Evolutionary conservation across 371 early-diverging fungal genomes (phyloP).

Genomic region (Encephalitozoon romaleae): DNA sequence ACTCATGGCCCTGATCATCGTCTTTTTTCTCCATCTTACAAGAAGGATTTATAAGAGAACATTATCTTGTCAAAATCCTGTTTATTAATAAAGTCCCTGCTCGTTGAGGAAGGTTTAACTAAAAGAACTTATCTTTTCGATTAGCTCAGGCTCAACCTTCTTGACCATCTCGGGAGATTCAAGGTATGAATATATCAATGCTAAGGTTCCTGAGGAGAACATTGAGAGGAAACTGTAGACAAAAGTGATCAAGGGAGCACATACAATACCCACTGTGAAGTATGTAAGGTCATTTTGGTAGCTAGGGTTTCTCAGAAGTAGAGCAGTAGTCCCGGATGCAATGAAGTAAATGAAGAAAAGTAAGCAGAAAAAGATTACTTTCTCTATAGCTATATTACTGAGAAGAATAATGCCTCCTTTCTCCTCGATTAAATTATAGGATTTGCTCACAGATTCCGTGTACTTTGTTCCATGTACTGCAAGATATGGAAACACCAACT

Average conservation of each 20-base stretch:
- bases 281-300: not conserved
- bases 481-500: slow-evolving; percentile 22
- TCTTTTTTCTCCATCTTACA: not conserved
- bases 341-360: not conserved
- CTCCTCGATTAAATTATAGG: slow-evolving; percentile 2
- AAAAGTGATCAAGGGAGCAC: not conserved
- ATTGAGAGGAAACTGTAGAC: not conserved
- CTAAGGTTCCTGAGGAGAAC: not conserved
- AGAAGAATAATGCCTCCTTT: not conserved
- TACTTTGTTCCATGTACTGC: slow-evolving; percentile 21
- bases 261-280: not conserved
- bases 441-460: slow-evolving; percentile 2
- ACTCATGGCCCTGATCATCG: not conserved
- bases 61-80: not conserved
- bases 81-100: not conserved
- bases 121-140: not conserved
- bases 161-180: not conserved
- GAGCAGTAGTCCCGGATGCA: not conserved
- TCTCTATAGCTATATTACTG: not conserved
- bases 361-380: not conserved
- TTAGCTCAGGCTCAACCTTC: not conserved
- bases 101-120: not conserved
- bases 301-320: not conserved
- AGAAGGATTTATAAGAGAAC: not conserved
- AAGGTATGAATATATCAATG: not conserved